Evolutionary conservation across 2,329 filamentous ascomycete species (phyloP).

Genomic region (Fusarium sp.): DNA sequence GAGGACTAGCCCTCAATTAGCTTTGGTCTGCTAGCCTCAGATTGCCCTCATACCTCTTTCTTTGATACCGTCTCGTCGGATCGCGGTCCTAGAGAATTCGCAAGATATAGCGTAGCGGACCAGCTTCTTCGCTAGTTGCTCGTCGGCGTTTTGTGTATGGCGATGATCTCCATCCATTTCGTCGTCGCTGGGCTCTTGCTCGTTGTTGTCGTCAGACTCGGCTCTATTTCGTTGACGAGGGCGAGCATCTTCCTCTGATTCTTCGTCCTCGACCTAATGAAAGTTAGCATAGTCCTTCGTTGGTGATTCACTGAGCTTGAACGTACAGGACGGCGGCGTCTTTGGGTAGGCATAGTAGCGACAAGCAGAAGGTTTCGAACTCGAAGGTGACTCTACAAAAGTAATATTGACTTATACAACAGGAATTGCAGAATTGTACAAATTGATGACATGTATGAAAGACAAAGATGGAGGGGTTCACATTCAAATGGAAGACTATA

Average conservation of each 20-base stretch:
- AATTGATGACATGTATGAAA: neutral
- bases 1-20: conserved; percentile 66
- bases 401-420: neutral
- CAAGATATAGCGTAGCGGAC: conserved; percentile 75
- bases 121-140: conserved; percentile 72
- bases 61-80: conserved; percentile 70
- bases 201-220: conserved; percentile 44
- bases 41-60: conserved; percentile 63
- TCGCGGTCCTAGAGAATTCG: conserved; percentile 70
- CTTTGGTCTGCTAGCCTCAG: neutral
- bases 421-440: neutral
- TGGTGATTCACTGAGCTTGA: conserved; percentile 22
- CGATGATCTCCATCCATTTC: conserved; percentile 47
- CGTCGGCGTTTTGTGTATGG: conserved; percentile 55
- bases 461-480: conserved; percentile 13
- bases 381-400: neutral
- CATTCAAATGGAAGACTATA: conserved; percentile 2
- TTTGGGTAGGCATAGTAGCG: conserved; percentile 48
- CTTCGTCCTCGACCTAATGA: conserved; percentile 44
- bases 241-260: conserved; percentile 48
- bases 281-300: conserved; percentile 10
- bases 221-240: conserved; percentile 48
- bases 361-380: neutral
- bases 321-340: conserved; percentile 49
- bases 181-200: conserved; percentile 53